These are phyloP conservation scores for Talaromyces funiculosus DNA, from an alignment of 2,329 filamentous ascomycete genomes.

Conservation along the genomic window DNA sequence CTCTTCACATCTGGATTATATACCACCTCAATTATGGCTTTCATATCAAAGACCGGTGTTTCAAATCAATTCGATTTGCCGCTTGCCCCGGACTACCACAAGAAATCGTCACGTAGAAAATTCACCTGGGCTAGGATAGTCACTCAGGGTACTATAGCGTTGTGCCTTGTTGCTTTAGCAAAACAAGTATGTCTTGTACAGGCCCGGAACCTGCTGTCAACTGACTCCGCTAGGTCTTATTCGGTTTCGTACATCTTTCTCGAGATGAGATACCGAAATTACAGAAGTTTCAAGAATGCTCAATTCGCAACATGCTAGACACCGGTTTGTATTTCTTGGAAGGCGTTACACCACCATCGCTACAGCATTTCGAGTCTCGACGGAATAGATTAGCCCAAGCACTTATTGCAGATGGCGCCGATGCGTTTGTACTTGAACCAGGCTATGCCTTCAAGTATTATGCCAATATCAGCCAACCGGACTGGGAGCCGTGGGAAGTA, in stretches of 20 bases:
- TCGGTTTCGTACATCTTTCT: neutral
- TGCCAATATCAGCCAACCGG: conserved; percentile 54
- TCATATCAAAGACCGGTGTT: neutral
- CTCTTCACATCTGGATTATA: neutral
- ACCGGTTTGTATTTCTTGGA: conserved; percentile 50
- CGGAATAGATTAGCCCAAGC: conserved; percentile 54
- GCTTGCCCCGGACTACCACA: neutral
- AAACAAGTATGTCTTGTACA: neutral
- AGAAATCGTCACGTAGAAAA: neutral
- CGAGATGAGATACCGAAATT: neutral
- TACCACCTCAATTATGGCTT: neutral
- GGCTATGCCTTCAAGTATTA: conserved; percentile 63
- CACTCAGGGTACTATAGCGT: neutral
- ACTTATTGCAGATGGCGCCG: conserved; percentile 46
- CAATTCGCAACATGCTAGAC: conserved; percentile 46
- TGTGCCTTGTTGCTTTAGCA: neutral
- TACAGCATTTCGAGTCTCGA: conserved; percentile 51
- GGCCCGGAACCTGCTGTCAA: neutral
- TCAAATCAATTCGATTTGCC: neutral
- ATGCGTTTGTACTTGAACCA: conserved; percentile 59
- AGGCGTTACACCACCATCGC: conserved; percentile 42
- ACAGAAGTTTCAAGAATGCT: conserved; percentile 42
- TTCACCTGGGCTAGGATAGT: neutral
- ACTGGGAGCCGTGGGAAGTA: conserved; percentile 58
- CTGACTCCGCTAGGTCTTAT: neutral